Conservation (phyloP, 768 basidiomycete species). For the Panaeolus cyanescens region DNA sequence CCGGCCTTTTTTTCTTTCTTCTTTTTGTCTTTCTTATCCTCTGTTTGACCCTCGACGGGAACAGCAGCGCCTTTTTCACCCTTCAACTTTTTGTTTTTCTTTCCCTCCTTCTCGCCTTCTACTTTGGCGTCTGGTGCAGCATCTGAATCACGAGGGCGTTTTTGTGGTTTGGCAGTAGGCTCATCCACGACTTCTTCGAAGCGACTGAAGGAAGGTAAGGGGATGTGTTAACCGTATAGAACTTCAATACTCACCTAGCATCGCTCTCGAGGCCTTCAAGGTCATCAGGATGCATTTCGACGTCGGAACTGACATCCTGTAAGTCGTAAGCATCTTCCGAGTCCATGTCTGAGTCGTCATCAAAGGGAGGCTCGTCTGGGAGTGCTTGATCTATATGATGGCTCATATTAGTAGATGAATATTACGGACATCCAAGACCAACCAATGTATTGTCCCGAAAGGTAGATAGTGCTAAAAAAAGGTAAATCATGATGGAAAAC, state of each 20-base stretch:
- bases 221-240: not conserved
- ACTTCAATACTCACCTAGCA: slow-evolving; percentile 42
- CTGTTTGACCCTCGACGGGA: slow-evolving; percentile 23
- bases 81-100: slow-evolving; percentile 46
- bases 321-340: slow-evolving; percentile 64
- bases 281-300: slow-evolving; percentile 70
- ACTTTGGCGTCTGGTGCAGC: slow-evolving; percentile 31
- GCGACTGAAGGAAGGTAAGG: slow-evolving; percentile 41
- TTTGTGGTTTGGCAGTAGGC: slow-evolving; percentile 49
- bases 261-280: slow-evolving; percentile 59
- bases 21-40: slow-evolving; percentile 39
- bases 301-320: slow-evolving; percentile 81
- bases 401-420: slow-evolving; percentile 1
- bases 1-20: slow-evolving; percentile 33
- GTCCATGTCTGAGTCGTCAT: slow-evolving; percentile 50
- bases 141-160: slow-evolving; percentile 74
- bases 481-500: slow-evolving; percentile 7
- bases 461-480: slow-evolving; percentile 59
- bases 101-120: slow-evolving; percentile 24
- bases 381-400: slow-evolving; percentile 53
- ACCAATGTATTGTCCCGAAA: slow-evolving; percentile 89
- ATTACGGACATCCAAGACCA: slow-evolving; percentile 18
- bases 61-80: slow-evolving; percentile 42
- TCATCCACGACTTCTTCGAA: slow-evolving; percentile 72
- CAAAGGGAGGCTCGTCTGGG: slow-evolving; percentile 17